Evolutionary conservation across 768 basidiomycete species (phyloP), one percentile per base, ranked within the genome.

Genomic region (Lanmaoa pseudosensibilis): DNA sequence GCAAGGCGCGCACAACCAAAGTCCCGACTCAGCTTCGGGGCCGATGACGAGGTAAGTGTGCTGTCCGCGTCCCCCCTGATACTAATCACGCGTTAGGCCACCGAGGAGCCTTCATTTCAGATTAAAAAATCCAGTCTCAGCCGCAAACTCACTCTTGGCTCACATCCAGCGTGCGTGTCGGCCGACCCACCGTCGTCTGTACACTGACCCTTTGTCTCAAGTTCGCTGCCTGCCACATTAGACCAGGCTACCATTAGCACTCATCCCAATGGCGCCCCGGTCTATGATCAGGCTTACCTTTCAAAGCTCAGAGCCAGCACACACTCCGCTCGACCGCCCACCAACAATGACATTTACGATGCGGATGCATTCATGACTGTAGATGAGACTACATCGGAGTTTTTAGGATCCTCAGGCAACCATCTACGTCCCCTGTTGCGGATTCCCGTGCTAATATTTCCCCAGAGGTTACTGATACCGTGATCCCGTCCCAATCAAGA

Each of bases 51-150:
- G 78, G 87, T 88, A 60, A 45, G 75, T 66, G 57, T 68, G 55
- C 45, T 58, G 52, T 38, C 34, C 2, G 21, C 7, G 43, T 36
- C 56, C 53, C 16, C 8, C 39, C 27, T 64, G 69, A 58, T 74
- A 75, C 62, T n/a, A n/a, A 78, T 71, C 38, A 45, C 9, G 41
- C 41, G 27, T 50, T 44, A 90, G 85, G 80, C 81, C 63, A 79
- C 76, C 12, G 80, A 79, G 38, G 83, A 78, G 9, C 86, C 90
- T 55, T 75, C 80, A 0, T 92, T 94, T 68, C 79, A 88, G 75
- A 75, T 93, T 18, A 93, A 92, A 69, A 94, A 91, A 73, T 91
- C 89, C 2, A 86, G 70, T 51, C 75, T 93, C 43, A 92, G 90
- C 64, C 75, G 77, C 58, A 89, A 87, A 61, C 66, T 90, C 58